A percentile compares a stretch with the other conserved stretches of the same genome.
These are phyloP conservation scores for Neurospora pannonica DNA, from an alignment of 495 filamentous ascomycete species.

Conservation along the genomic window DNA sequence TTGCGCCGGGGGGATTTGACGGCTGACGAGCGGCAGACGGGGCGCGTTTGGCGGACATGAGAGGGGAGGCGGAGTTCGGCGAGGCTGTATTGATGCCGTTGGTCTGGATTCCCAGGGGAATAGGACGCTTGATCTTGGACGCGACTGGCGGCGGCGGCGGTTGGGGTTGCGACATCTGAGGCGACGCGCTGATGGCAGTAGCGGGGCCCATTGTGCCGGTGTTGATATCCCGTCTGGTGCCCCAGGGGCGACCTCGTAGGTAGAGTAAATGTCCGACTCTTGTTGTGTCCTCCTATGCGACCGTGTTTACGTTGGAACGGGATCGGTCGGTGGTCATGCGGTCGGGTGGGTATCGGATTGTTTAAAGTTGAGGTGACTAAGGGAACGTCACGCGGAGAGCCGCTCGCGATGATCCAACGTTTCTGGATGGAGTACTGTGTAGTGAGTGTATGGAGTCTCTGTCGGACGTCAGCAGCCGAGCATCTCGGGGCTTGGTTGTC, in stretches of 20 bases:
- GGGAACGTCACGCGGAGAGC: not conserved
- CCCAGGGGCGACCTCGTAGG: not conserved
- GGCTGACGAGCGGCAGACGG: slow-evolving; percentile 29
- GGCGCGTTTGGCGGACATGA: slow-evolving; percentile 52
- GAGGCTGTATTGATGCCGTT: slow-evolving; percentile 53
- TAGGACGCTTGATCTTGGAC: slow-evolving; percentile 65
- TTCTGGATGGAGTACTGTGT: not conserved
- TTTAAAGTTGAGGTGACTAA: not conserved
- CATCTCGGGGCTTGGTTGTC: not conserved
- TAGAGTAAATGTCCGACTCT: not conserved
- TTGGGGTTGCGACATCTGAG: slow-evolving; percentile 29
- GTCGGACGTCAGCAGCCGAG: not conserved
- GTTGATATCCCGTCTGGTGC: not conserved
- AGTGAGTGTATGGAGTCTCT: not conserved
- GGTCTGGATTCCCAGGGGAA: slow-evolving; percentile 57
- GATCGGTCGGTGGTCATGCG: not conserved
- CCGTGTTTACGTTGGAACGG: not conserved
- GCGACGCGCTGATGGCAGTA: slow-evolving; percentile 6
- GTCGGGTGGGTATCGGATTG: not conserved
- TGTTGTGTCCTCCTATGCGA: not conserved
- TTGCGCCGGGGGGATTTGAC: slow-evolving; percentile 33
- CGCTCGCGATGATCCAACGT: not conserved
- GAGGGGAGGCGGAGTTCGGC: slow-evolving; percentile 59
- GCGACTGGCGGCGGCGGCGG: slow-evolving; percentile 41
- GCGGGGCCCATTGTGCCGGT: not conserved